Evolutionary conservation across 192 early-diverging fungal genomes (phyloP).

Genomic region (Geranomyces michiganensis): DNA sequence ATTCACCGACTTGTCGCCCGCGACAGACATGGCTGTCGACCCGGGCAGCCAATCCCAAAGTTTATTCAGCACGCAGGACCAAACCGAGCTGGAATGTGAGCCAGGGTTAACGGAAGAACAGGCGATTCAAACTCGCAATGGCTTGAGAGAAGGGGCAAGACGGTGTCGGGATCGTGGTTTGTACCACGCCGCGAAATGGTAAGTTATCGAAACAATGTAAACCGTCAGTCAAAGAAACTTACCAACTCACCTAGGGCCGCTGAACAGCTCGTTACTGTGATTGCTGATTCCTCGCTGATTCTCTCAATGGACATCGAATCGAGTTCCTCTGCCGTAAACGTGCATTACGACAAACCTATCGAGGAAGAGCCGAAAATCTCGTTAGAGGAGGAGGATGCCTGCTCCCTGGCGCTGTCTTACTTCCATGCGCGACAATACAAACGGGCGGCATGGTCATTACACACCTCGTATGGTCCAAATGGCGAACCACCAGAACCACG

Average conservation of each 20-base stretch:
- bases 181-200: conserved; percentile 24
- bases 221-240: background rate
- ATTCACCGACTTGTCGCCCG: no score
- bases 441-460: conserved; percentile 35
- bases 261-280: conserved; percentile 12
- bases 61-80: no score
- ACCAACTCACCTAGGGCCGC: conserved; percentile 9
- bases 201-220: no score
- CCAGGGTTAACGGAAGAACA: background rate
- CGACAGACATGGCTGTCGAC: no score
- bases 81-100: no score
- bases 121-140: background rate
- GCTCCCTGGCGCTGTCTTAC: conserved; percentile 37
- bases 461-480: background rate
- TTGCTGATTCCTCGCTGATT: background rate
- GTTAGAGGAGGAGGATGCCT: conserved; percentile 24
- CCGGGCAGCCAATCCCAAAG: no score
- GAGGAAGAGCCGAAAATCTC: background rate
- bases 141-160: conserved; percentile 1
- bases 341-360: background rate
- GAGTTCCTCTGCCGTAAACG: background rate
- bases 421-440: conserved; percentile 45
- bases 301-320: background rate
- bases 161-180: conserved; percentile 20
- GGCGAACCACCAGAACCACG: background rate